These are phyloP conservation scores for Alternaria gansuensis DNA, from an alignment of 2,329 filamentous ascomycete species.

Conservation along the genomic window DNA sequence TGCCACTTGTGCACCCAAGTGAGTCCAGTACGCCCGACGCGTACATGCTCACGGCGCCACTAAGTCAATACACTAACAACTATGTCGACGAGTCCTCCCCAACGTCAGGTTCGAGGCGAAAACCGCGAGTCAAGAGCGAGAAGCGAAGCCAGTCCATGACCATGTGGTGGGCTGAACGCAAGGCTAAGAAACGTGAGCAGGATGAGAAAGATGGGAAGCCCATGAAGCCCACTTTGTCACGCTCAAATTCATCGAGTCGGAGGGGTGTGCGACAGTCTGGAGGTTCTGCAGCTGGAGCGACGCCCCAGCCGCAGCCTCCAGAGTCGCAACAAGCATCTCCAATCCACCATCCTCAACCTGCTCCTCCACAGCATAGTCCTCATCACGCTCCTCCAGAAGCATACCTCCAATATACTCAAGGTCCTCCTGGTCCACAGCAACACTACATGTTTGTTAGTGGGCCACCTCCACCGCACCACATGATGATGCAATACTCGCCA, in stretches of 20 bases:
- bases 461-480: slow-evolving; percentile 33
- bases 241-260: slow-evolving; percentile 39
- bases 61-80: slow-evolving; percentile 46
- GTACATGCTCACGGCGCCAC: slow-evolving; percentile 49
- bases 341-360: slow-evolving; percentile 24
- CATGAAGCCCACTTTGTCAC: slow-evolving; percentile 31
- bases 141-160: slow-evolving; percentile 58
- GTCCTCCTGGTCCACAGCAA: slow-evolving; percentile 34
- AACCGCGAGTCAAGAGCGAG: slow-evolving; percentile 55
- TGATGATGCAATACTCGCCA: slow-evolving; percentile 41
- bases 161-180: slow-evolving; percentile 58
- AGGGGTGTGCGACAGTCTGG: slow-evolving; percentile 35
- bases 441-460: slow-evolving; percentile 33
- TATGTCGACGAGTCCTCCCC: slow-evolving; percentile 42
- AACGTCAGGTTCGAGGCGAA: slow-evolving; percentile 41
- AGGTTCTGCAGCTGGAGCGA: slow-evolving; percentile 29
- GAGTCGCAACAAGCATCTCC: slow-evolving; percentile 32
- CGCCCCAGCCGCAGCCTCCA: slow-evolving; percentile 29
- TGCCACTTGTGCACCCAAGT: slow-evolving; percentile 29
- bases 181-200: slow-evolving; percentile 49
- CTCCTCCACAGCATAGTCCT: slow-evolving; percentile 25
- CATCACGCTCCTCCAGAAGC: slow-evolving; percentile 33
- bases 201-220: slow-evolving; percentile 43
- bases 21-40: slow-evolving; percentile 44
- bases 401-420: slow-evolving; percentile 29